Base-by-base conservation (phyloP, 495 filamentous ascomycete genomes). In the Penicillium verhagenii region DNA sequence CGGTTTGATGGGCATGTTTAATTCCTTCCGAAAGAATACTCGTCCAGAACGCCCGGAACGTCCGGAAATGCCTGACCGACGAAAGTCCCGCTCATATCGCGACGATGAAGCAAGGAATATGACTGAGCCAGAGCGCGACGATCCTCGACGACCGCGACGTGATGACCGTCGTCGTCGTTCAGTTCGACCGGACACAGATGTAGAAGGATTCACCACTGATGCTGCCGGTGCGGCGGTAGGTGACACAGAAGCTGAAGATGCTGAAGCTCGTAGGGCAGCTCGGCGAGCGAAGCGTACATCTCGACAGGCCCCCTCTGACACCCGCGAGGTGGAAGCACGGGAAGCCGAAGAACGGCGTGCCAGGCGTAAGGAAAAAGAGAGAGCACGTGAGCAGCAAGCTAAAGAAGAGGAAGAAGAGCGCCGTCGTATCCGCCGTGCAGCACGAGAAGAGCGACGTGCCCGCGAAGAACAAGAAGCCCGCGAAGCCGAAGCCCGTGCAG, bases 251-350 rank as follows among this genome's bases (percentile, higher is more conserved):
- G 57, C 79, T 57, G 73, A 81, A 78, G 61, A 76, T 72, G 67
- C 58, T 67, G 76, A 80, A 67, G 61, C 70, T 72, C 61, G 79
- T 67, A 57, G 80, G 77, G 71, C 81, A 68, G 70, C 80, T 66
- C 66, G 78, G 6, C 66, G 71, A 21, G 31, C 72, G 3, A 71
- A 70, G 23, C 74, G 71, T 55, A 65, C 67, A 25, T 64, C 72
- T 28, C 67, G 72, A 50, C 66, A 75, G 24, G 70, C 64, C 3
- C 66, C 69, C 3, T 64, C 63, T 23, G 76, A 74, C 37, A 54
- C 57, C 10, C 72, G 66, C n/a, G 75, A 74, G 28, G 57, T 37
- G 14, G 75, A 74, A 35, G 51, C 62, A 23, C 68, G 70, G n/a
- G 77, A 77, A 56, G 73, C 66, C 2, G 77, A 79, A 47, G 76